Percentiles rank a stretch among this genome's conserved stretches.
Evolutionary conservation across 2,329 filamentous ascomycete species (phyloP).

Genomic region (Tolypocladium sp.): DNA sequence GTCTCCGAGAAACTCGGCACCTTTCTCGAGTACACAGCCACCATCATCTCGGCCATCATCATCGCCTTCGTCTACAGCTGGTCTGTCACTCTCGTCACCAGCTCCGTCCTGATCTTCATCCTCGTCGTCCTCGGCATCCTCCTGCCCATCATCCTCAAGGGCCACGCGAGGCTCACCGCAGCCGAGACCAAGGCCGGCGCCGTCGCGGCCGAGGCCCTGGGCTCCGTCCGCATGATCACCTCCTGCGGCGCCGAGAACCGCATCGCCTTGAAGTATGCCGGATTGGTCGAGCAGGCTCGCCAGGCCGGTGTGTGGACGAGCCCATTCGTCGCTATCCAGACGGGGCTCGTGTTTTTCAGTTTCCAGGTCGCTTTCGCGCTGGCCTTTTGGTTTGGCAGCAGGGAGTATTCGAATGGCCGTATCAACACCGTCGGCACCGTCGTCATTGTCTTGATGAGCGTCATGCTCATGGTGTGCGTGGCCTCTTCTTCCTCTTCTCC

Average conservation of each 20-base stretch:
- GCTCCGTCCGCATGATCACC: conserved; percentile 50
- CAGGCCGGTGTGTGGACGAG: conserved; percentile 37
- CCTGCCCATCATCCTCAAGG: conserved; percentile 47
- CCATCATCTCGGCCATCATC: conserved; percentile 41
- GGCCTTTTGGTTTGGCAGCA: conserved; percentile 54
- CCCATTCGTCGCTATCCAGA: conserved; percentile 43
- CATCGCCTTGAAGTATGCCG: conserved; percentile 41
- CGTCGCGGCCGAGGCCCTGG: conserved; percentile 52
- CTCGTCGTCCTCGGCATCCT: conserved; percentile 36
- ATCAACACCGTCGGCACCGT: conserved; percentile 43
- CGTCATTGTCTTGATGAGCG: conserved; percentile 30
- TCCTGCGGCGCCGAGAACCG: conserved; percentile 52
- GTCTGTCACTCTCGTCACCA: conserved; percentile 49
- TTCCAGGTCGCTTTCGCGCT: conserved; percentile 44
- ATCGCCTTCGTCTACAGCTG: conserved; percentile 50
- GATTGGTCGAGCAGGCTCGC: conserved; percentile 45
- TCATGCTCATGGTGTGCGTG: too few species aligned
- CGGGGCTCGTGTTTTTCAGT: conserved; percentile 46
- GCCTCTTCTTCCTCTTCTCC: too few species aligned
- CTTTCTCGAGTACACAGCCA: conserved; percentile 45
- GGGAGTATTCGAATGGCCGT: conserved; percentile 35
- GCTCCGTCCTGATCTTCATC: conserved; percentile 48
- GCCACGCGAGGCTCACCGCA: conserved; percentile 32
- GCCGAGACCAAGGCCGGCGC: conserved; percentile 49
- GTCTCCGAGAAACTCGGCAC: conserved; percentile 54